A percentile compares a stretch with the other conserved stretches of the same genome.
These are phyloP conservation scores for Exophiala alcalophila DNA, from an alignment of 2,329 filamentous ascomycete species.

Conservation along the genomic window DNA sequence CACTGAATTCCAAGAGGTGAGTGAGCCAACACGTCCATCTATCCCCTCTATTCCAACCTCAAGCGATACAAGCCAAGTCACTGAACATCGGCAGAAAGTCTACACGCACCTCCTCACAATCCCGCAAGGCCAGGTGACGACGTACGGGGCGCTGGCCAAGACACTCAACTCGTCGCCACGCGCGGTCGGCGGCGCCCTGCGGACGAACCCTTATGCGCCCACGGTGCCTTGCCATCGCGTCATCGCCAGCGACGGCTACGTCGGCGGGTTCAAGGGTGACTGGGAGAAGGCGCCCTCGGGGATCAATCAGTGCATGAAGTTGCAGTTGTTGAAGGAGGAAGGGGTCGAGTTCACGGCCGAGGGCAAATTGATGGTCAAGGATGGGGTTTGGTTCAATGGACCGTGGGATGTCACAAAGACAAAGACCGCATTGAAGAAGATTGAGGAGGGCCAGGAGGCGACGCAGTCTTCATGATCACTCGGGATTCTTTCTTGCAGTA, in stretches of 20 bases:
- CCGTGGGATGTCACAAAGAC: constrained; percentile 18
- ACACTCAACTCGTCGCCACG: constrained; percentile 39
- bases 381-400: constrained; percentile 23
- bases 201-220: constrained; percentile 44
- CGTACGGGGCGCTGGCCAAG: constrained; percentile 69
- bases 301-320: constrained; percentile 43
- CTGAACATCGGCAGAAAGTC: constrained; percentile 43
- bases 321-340: constrained; percentile 35
- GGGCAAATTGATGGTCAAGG: constrained; percentile 28
- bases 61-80: not conserved
- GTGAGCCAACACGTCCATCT: not conserved
- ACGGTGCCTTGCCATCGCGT: constrained; percentile 43
- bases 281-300: constrained; percentile 48
- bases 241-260: constrained; percentile 32
- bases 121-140: constrained; percentile 70
- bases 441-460: not conserved
- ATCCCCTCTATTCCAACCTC: not conserved
- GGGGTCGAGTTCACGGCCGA: constrained; percentile 36
- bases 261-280: constrained; percentile 50
- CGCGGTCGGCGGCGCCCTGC: constrained; percentile 42
- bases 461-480: not conserved
- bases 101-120: constrained; percentile 74
- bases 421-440: constrained; percentile 1
- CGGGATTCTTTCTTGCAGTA: constrained; percentile 5
- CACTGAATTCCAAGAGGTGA: constrained; percentile 29